phyloP scores from a whole-genome alignment of 495 filamentous ascomycete species.

The Penicillium psychrofluorescens region DNA sequence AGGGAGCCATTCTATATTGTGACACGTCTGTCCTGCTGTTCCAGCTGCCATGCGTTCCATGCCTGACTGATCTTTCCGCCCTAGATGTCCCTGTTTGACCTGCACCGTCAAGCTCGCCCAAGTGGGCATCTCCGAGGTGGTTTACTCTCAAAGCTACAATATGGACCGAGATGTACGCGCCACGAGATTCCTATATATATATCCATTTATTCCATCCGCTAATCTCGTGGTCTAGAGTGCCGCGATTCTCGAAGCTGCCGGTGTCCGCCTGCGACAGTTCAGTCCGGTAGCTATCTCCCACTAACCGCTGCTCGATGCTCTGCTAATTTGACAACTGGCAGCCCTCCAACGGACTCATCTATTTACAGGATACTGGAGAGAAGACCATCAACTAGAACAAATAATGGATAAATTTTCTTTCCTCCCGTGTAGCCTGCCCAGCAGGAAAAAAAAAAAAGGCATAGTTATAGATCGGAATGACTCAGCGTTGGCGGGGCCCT shows the following conservation, averaged over 20 bases:
- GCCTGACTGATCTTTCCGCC: background rate
- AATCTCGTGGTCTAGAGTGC: conserved; percentile 48
- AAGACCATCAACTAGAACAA: background rate
- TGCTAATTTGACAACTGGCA: conserved; percentile 11
- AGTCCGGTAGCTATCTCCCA: conserved; percentile 53
- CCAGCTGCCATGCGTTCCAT: background rate
- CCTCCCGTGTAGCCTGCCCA: conserved; percentile 3
- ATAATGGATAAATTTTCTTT: background rate
- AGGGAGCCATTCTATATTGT: conserved; percentile 77
- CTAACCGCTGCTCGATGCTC: background rate
- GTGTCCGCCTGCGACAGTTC: conserved; percentile 74
- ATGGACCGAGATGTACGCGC: conserved; percentile 67
- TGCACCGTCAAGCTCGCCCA: conserved; percentile 97
- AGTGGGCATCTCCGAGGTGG: conserved; percentile 90
- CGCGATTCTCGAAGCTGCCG: conserved; percentile 66
- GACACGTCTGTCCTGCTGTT: conserved; percentile 55
- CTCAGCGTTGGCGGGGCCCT: conserved; percentile 22
- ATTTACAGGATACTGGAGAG: conserved; percentile 23
- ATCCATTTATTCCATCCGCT: background rate
- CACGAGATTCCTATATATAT: background rate
- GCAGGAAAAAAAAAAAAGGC: conserved; percentile 21
- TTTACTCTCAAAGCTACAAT: conserved; percentile 86
- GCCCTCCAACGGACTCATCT: conserved; percentile 43
- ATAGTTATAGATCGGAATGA: conserved; percentile 9
- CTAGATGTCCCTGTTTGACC: conserved; percentile 87